Evolutionary conservation across 129 eudicot species (phyloP).

Genomic region (Flaveria robusta): DNA sequence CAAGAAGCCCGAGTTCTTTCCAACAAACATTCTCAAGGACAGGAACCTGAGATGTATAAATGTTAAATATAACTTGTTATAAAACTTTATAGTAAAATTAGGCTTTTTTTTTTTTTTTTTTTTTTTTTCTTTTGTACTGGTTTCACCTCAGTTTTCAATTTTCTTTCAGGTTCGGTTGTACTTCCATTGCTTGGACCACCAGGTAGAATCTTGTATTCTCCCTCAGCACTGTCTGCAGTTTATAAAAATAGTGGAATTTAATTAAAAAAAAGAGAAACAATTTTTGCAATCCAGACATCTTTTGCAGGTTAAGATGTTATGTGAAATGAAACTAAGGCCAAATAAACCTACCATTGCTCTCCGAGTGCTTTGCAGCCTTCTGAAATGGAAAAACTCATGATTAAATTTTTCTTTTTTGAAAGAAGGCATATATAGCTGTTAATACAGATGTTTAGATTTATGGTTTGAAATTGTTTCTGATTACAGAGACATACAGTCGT

Average conservation of each 20-base stretch:
- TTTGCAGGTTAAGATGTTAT: constrained; percentile 17
- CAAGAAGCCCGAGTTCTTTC: constrained; percentile 90
- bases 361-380: constrained; percentile 70
- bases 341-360: constrained; percentile 53
- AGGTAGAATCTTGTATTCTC: constrained; percentile 88
- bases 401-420: neutral
- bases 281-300: neutral
- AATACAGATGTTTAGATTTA: neutral
- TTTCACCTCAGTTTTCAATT: constrained; percentile 56
- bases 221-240: constrained; percentile 43
- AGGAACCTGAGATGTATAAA: constrained; percentile 49
- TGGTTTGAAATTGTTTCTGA: neutral
- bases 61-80: neutral
- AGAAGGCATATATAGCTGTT: too few species aligned
- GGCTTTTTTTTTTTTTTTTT: too few species aligned
- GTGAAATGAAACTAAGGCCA: constrained; percentile 1
- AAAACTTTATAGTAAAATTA: neutral
- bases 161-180: constrained; percentile 26
- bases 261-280: neutral
- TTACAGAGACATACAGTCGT: neutral
- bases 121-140: too few species aligned
- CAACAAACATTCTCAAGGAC: constrained; percentile 76
- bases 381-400: constrained; percentile 28
- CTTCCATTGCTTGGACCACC: constrained; percentile 57
- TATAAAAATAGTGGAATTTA: neutral